Evolutionary conservation across 2,329 filamentous ascomycete genomes (phyloP).

Genomic region (Ceratocystis huliohia): DNA sequence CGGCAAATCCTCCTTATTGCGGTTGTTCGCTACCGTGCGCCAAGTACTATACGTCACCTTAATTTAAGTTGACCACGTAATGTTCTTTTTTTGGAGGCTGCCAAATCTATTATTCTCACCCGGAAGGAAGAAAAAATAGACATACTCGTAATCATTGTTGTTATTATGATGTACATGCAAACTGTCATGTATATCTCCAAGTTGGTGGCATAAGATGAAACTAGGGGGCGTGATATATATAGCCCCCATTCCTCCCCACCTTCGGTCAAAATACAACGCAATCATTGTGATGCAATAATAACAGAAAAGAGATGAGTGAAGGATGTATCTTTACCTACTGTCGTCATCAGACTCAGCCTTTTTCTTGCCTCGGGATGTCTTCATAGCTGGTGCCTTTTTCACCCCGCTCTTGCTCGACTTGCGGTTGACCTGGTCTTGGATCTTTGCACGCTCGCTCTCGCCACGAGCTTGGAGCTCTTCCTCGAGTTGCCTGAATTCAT

Average conservation of each 20-base stretch:
- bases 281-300: not conserved
- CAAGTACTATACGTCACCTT: not conserved
- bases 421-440: slow-evolving; percentile 67
- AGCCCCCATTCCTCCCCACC: not conserved
- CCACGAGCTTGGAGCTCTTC: slow-evolving; percentile 54
- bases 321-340: not conserved
- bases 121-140: not conserved
- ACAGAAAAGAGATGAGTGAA: not conserved
- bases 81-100: not conserved
- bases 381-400: slow-evolving; percentile 30
- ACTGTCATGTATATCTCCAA: not conserved
- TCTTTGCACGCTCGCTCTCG: slow-evolving; percentile 55
- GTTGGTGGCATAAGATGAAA: not conserved
- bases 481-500: slow-evolving; percentile 58
- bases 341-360: slow-evolving; percentile 20
- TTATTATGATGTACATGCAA: not conserved
- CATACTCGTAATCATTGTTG: not conserved
- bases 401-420: slow-evolving; percentile 50
- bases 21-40: not conserved
- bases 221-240: not conserved
- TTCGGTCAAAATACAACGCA: not conserved
- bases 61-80: not conserved
- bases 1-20: not conserved
- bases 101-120: not conserved
- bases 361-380: slow-evolving; percentile 27